These are phyloP conservation scores for Sideroxylon spinosum DNA, from an alignment of 179 eudicot genomes.

Conservation along the genomic window DNA sequence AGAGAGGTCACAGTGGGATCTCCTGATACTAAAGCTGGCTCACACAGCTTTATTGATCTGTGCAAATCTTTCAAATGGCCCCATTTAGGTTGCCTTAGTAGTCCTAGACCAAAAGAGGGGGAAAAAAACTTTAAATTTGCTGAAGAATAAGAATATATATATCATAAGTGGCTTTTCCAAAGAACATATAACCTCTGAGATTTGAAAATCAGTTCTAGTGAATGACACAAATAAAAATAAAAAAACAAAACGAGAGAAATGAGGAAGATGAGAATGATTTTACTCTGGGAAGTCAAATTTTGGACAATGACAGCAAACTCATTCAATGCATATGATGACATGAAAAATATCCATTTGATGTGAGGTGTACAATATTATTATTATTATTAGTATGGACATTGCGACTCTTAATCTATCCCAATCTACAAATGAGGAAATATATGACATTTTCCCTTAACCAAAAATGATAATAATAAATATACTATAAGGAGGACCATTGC, in stretches of 20 bases:
- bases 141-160: too few species aligned
- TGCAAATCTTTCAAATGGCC: constrained; percentile 83
- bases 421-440: neutral
- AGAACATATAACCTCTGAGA: neutral
- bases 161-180: neutral
- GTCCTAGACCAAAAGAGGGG: constrained; percentile 38
- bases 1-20: constrained; percentile 53
- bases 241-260: too few species aligned
- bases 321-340: neutral
- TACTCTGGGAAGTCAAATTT: neutral
- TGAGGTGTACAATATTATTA: neutral
- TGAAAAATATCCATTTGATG: neutral
- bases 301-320: neutral
- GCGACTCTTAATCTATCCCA: neutral
- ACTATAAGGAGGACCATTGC: neutral
- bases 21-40: constrained; percentile 62
- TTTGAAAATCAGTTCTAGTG: neutral
- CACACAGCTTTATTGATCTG: constrained; percentile 81
- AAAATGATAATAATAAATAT: neutral
- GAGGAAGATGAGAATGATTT: neutral
- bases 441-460: neutral
- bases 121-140: neutral
- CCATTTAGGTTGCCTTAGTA: constrained; percentile 77
- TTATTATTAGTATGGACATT: too few species aligned
- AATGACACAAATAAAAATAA: neutral